phyloP scores from a whole-genome alignment of 192 early-diverging fungal species.

The Dissophora globulifera region DNA sequence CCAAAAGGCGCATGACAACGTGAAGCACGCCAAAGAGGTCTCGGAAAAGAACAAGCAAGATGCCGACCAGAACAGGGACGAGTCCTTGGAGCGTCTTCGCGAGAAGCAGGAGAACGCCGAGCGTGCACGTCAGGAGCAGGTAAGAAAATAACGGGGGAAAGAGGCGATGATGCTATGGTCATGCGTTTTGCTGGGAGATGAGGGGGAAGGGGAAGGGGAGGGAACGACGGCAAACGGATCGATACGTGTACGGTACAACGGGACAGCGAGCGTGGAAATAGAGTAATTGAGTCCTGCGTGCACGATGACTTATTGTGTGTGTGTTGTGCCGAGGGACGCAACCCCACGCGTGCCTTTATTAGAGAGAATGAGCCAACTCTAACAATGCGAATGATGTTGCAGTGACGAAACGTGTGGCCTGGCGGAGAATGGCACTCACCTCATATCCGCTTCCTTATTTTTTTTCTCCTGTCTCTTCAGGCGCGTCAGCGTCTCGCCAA shows the following conservation, averaged over 20 bases:
- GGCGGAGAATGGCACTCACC: no score
- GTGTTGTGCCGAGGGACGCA: no score
- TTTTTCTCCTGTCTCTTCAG: slow-evolving; percentile 9
- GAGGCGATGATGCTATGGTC: neutral
- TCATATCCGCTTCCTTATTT: neutral
- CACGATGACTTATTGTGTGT: no score
- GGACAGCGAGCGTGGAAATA: no score
- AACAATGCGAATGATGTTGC: neutral
- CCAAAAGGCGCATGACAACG: slow-evolving; percentile 46
- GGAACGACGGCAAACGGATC: no score
- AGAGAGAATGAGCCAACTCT: neutral
- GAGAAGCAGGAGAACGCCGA: slow-evolving; percentile 50
- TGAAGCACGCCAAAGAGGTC: slow-evolving; percentile 46
- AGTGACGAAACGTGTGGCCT: neutral
- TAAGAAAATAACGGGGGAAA: slow-evolving; percentile 1
- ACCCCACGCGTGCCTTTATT: no score
- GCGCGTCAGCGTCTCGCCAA: slow-evolving; percentile 40
- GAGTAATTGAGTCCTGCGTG: no score
- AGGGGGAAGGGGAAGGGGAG: no score
- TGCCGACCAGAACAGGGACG: slow-evolving; percentile 26
- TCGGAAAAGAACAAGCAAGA: slow-evolving; percentile 35
- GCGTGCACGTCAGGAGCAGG: slow-evolving; percentile 44
- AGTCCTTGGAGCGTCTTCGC: slow-evolving; percentile 37
- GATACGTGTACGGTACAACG: no score
- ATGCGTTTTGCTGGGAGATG: neutral